Base-by-base conservation (phyloP, 345 rosid genomes). In the Turritis glabra region DNA sequence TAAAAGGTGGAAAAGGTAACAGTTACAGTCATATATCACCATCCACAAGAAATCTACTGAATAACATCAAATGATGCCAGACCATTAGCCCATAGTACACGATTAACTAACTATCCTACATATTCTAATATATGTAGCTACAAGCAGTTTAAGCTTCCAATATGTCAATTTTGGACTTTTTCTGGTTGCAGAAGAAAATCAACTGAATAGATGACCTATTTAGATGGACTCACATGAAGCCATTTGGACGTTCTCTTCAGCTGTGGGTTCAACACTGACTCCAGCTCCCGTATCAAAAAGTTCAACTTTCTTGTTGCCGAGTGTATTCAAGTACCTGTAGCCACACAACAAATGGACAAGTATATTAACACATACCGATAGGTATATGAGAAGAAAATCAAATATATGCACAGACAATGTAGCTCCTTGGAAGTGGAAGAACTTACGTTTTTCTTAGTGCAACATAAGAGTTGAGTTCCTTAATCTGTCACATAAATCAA, bases 401-500 rank as follows among this genome's bases (percentile, higher is more conserved):
- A 52, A 33, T 7, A 57, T 38, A 68, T n/a, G 48, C 17, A 38
- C 30, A 48, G 30, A 61, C 48, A 68, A 17, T 26, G 27, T 7
- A 50, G 19, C 15, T 40, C 32, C 26, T 57, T 17, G 12, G 13
- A 67, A 37, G 37, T 40, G 25, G 43, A 33, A 37, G 15, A 2
- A 83, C 96, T 85, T 82, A 91, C 97, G 94, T 88, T 85, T 94
- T 94, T 77, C 96, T 91, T 75, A 89, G 77, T 33, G 91, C 92
- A 62, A 91, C 98, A 55, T 89, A 94, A 15, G 98, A 87, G 73
- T 94, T 91, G 79, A 91, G 86, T 81, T 94, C 97, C 74, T 91
- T 94, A 74, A 94, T 91, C 97, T 90, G 90, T 79, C 73, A 70
- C 67, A 75, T 56, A 18, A 14, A 76, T 33, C 73, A 33, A 27